Conservation (phyloP, 2,329 filamentous ascomycete genomes). For the Aspergillus eucalypticola region DNA sequence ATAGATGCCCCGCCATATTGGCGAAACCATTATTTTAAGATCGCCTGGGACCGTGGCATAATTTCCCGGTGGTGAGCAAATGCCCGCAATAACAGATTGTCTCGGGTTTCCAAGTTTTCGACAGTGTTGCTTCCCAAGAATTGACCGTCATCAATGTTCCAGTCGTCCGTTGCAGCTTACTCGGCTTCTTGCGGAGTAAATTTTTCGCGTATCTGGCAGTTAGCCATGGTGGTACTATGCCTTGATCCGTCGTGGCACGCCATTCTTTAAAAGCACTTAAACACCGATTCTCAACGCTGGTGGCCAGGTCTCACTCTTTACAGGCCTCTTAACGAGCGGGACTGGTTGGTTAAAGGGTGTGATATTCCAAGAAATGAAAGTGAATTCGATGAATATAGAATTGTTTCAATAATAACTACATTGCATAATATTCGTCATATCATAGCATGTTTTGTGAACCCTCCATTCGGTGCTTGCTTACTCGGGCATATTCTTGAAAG, state of each 20-base stretch:
- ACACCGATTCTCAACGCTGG: too few relatives aligned
- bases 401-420: constrained; percentile 11
- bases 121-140: too few relatives aligned
- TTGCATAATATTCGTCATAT: constrained; percentile 11
- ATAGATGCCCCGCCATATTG: too few relatives aligned
- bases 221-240: background rate
- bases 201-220: background rate
- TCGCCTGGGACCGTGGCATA: background rate
- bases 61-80: background rate
- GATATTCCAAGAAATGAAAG: background rate
- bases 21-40: too few relatives aligned
- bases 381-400: background rate
- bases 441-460: background rate
- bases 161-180: background rate
- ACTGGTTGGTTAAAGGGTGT: too few relatives aligned
- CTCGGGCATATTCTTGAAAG: constrained; percentile 65
- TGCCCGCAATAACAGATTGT: too few relatives aligned
- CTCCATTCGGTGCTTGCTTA: constrained; percentile 32
- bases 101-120: too few relatives aligned
- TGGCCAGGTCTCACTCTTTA: background rate
- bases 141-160: too few relatives aligned
- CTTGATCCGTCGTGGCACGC: background rate
- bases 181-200: background rate
- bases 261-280: too few relatives aligned
- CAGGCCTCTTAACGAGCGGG: background rate